Base-by-base conservation (phyloP, 2,329 filamentous ascomycete genomes). In the Aspergillus sp. region DNA sequence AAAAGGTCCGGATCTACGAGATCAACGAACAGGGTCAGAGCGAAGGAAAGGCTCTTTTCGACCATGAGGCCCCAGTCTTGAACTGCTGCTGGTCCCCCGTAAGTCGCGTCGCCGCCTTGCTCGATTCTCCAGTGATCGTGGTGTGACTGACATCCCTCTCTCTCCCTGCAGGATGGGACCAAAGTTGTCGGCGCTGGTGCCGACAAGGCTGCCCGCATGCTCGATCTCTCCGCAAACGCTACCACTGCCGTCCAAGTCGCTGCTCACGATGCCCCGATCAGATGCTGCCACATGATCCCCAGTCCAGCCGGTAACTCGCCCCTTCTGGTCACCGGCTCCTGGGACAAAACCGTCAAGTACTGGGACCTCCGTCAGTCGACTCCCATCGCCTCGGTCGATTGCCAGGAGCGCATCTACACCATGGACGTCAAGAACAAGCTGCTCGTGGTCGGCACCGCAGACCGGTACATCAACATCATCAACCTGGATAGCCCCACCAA, bases 1-100 rank as follows among this genome's bases (percentile, higher is more conserved):
- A 93, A 68, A 93, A 94, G 60, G 86, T 96, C 42, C 82, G 88
- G 53, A 89, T 98, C 56, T 98, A 96, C 66, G 86, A 96, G 61
- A 86, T 96, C 55, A 77, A 80, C 44, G 65, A 64, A 35, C 77
- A 77, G 45, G 86, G 86, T 26, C 75, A 82, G 55, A 89, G 82
- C 52, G 77, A 86, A 56, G 86, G 86, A 30, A 89, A 88, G 53
- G 86, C 86, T 42, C 68, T 81, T 37, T 93, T 91, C 54, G 82
- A 93, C 47, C 85, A 93, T 62, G 81, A 86, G 44, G 84, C 74
- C 27, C 86, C 88, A 3, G 88, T 93, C 3, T 66, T 98, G 40
- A 82, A 77, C 55, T 80, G 81, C 43, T 82, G 86, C 53, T 96
- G 89, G 75, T 86, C 85, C 60, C 85, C 81, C 69, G 88, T 93